phyloP scores from a whole-genome alignment of 257 asterid genomes.

The Mitragyna speciosa region DNA sequence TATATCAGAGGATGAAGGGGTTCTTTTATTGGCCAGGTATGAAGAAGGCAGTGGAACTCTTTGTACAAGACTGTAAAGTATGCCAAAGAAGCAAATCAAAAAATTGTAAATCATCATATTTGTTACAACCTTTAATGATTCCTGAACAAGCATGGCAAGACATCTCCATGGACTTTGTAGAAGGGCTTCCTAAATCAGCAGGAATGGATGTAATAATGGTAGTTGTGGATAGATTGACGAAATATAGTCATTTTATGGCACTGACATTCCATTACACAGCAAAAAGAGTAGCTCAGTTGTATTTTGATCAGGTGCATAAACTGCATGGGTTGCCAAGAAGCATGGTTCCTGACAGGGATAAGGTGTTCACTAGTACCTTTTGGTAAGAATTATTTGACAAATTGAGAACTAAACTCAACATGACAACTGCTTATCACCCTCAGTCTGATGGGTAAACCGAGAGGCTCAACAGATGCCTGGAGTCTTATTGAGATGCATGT shows the following conservation, averaged over 20 bases:
- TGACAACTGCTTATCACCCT: background rate
- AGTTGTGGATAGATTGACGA: too few species aligned
- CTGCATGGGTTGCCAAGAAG: too few species aligned
- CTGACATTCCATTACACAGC: too few species aligned
- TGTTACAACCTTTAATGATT: background rate
- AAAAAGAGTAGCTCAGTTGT: too few species aligned
- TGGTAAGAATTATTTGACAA: background rate
- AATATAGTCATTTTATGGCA: too few species aligned
- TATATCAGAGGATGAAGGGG: background rate
- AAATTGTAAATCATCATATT: background rate
- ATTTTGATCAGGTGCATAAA: too few species aligned
- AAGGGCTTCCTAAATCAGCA: too few species aligned
- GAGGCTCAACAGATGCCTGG: background rate
- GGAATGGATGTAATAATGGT: too few species aligned
- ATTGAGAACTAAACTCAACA: background rate
- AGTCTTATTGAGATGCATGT: background rate
- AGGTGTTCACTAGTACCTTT: background rate
- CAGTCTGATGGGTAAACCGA: background rate
- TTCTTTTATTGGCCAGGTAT: background rate
- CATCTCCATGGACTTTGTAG: conserved; percentile 1
- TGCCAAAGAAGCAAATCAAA: background rate
- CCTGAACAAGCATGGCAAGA: background rate
- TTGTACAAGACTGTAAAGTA: background rate
- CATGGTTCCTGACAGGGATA: too few species aligned
- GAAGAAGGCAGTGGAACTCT: background rate